Evolutionary conservation across 352 stramenopile genomes (phyloP), one percentile per base, ranked within the genome.

Genomic region (Vaucheria bursata): DNA sequence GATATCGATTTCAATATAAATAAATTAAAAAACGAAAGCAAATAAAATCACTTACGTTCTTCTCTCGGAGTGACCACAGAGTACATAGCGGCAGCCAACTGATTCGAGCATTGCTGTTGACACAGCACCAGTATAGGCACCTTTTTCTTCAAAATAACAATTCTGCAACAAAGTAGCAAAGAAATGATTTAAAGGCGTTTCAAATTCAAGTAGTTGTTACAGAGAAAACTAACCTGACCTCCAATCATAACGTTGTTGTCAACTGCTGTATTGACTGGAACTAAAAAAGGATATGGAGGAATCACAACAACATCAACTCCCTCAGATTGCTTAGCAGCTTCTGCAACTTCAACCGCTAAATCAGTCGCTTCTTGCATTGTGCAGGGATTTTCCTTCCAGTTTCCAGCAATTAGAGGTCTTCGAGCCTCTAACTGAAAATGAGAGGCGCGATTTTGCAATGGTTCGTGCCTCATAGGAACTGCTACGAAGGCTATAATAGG

Each of bases 111-210:
- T 81, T 12, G 40, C 68, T 49, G 90, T 88, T 8, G 91, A 92
- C 50, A 96, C 89, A 74, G 91, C 91, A 73, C 93, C 94, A 64
- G 94, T 98, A 88, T 90, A 97, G 0, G 94, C 94, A 52, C 94
- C 94, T 1, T 86, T 87, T 3, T 88, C 86, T 81, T 95, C 91
- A 36, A 90, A 80, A 81, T 89, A 93, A 73, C 89, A 86, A 79
- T 94, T 91, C 81, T 94, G 89, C 34, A 35, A 33, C 4, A 52
- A 2, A 68, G 53, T 2, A 68, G n/a, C n/a, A n/a, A n/a, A n/a
- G n/a, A n/a, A n/a, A n/a, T n/a, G n/a, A n/a, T n/a, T n/a, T n/a
- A n/a, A n/a, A n/a, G n/a, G n/a, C n/a, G n/a, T n/a, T n/a, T n/a
- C n/a, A n/a, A n/a, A n/a, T n/a, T n/a, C n/a, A n/a, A n/a, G n/a